Conservation (phyloP, 768 basidiomycete genomes). For the button mushroom (Agaricus bisporus) region DNA sequence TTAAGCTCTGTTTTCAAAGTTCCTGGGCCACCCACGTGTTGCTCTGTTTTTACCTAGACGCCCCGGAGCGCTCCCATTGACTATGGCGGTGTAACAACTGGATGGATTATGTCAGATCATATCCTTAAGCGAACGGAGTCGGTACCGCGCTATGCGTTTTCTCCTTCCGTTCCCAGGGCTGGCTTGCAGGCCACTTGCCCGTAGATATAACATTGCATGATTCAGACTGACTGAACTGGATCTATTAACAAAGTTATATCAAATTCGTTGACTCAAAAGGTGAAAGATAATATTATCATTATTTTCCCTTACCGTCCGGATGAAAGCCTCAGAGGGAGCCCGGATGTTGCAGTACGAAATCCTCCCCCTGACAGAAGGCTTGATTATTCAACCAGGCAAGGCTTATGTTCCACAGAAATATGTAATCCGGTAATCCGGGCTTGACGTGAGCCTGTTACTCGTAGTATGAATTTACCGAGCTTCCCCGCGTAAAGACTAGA, state of each 20-base stretch:
- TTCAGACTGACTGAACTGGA: too few species aligned
- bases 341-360: background rate
- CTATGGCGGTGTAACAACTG: conserved; percentile 23
- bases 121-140: background rate
- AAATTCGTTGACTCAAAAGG: too few species aligned
- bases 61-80: conserved; percentile 18
- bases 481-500: background rate
- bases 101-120: conserved; percentile 5
- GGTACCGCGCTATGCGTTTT: conserved; percentile 8
- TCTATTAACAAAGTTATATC: too few species aligned
- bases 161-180: background rate
- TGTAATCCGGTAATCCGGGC: background rate
- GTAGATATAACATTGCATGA: too few species aligned
- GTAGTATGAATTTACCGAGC: background rate
- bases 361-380: conserved; percentile 1
- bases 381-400: background rate
- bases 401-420: background rate
- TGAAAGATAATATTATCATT: too few species aligned
- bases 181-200: background rate
- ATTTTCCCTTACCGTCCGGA: background rate
- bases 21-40: conserved; percentile 17
- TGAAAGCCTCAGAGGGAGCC: background rate
- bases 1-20: background rate
- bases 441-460: background rate
- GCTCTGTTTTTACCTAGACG: conserved; percentile 20